Conservation (phyloP, 805 yeast genomes). For the Lachancea nothofagi region DNA sequence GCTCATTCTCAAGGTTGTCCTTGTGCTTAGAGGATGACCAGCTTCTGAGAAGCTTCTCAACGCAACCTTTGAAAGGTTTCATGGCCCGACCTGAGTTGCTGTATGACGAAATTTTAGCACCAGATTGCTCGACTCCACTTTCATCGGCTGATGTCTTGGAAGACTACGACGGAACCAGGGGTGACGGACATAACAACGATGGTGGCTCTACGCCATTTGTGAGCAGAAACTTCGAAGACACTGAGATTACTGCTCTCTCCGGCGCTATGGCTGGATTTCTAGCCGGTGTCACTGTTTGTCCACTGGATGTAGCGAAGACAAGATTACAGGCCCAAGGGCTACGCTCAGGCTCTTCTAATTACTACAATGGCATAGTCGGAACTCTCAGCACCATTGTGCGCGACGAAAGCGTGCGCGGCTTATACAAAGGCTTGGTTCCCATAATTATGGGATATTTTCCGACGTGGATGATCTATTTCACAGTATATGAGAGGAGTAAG, state of each 20-base stretch:
- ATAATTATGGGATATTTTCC: constrained; percentile 91
- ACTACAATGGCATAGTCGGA: constrained; percentile 55
- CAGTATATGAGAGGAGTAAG: constrained; percentile 81
- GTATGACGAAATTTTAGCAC: constrained; percentile 16
- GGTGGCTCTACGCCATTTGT: constrained; percentile 3
- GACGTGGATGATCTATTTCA: constrained; percentile 94
- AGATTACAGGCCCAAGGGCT: constrained; percentile 88
- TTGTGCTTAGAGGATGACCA: not conserved
- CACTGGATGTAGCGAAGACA: constrained; percentile 93
- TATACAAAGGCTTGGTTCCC: constrained; percentile 90
- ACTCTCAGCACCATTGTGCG: constrained; percentile 59
- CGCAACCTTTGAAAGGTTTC: not conserved
- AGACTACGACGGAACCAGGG: constrained; percentile 4
- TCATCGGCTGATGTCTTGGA: constrained; percentile 23
- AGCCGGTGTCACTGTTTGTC: constrained; percentile 88
- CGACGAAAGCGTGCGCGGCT: constrained; percentile 79
- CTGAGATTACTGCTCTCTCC: constrained; percentile 67
- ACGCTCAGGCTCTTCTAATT: constrained; percentile 26
- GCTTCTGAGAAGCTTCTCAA: not conserved
- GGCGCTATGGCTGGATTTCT: constrained; percentile 94
- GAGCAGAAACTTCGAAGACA: constrained; percentile 30
- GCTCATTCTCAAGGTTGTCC: not conserved
- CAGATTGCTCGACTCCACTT: constrained; percentile 21
- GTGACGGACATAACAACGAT: constrained; percentile 2
- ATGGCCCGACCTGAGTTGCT: not conserved